Conservation (phyloP, 352 stramenopile species). For the Globisporangium viniferum region DNA sequence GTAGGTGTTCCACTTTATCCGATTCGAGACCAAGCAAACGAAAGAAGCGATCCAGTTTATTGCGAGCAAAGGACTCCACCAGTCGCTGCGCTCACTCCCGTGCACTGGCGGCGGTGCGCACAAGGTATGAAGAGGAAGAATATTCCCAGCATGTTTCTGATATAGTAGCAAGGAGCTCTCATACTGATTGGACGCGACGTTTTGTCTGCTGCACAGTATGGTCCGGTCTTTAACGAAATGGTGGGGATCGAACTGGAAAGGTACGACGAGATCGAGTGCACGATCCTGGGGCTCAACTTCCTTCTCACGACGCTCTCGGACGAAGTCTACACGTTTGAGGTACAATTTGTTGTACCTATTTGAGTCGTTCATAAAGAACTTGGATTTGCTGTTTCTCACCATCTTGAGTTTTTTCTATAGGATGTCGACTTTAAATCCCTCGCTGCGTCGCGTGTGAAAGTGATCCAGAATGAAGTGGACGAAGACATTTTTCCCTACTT, state of each 20-base stretch:
- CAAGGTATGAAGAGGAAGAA: conserved; percentile 46
- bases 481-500: conserved; percentile 86
- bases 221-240: conserved; percentile 58
- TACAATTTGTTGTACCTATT: conserved; percentile 16
- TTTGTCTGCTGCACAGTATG: conserved; percentile 45
- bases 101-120: conserved; percentile 83
- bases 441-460: conserved; percentile 68
- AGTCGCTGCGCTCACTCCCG: conserved; percentile 72
- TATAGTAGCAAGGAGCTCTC: background rate
- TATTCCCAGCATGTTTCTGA: background rate
- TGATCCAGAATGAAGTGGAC: conserved; percentile 72
- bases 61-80: conserved; percentile 68
- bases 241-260: conserved; percentile 83
- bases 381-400: too few species aligned
- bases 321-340: conserved; percentile 98
- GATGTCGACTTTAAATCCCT: conserved; percentile 82
- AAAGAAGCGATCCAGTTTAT: conserved; percentile 77
- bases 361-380: too few species aligned
- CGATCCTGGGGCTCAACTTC: conserved; percentile 97
- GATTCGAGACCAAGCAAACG: conserved; percentile 79
- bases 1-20: conserved; percentile 95
- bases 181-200: background rate
- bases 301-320: conserved; percentile 93
- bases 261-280: conserved; percentile 95
- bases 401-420: conserved; percentile 15